Conservation (phyloP, 768 basidiomycete genomes). For the Trametes elegans region DNA sequence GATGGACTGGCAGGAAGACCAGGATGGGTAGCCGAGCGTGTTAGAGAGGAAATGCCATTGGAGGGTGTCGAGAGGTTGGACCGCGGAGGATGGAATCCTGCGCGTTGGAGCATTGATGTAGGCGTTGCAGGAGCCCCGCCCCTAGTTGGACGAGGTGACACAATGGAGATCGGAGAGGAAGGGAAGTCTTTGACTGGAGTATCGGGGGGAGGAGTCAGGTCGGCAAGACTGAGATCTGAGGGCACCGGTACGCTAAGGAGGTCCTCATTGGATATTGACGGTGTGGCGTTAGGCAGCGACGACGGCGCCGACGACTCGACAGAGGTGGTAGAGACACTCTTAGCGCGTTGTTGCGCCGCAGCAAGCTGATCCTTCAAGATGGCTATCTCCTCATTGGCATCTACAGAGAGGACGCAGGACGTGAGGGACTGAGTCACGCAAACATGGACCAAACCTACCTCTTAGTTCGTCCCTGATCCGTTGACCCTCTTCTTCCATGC, state of each 20-base stretch:
- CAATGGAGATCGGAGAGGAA: conserved; percentile 1
- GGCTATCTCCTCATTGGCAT: conserved; percentile 80
- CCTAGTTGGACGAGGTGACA: conserved; percentile 13
- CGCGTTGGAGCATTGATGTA: conserved; percentile 41
- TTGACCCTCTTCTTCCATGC: conserved; percentile 87
- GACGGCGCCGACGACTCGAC: conserved; percentile 29
- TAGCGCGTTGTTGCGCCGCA: conserved; percentile 33
- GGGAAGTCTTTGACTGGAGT: conserved; percentile 30
- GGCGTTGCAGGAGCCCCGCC: background rate
- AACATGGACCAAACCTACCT: conserved; percentile 48
- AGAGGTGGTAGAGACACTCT: conserved; percentile 20
- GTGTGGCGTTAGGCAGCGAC: conserved; percentile 28
- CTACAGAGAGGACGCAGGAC: conserved; percentile 38
- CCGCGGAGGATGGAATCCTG: conserved; percentile 42
- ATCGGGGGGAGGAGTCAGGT: conserved; percentile 48
- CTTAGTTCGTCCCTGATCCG: conserved; percentile 89
- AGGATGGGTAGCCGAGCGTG: conserved; percentile 59
- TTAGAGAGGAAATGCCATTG: conserved; percentile 44
- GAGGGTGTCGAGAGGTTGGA: conserved; percentile 40
- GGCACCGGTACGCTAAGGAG: conserved; percentile 59
- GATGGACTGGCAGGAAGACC: conserved; percentile 47
- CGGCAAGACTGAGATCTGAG: conserved; percentile 57
- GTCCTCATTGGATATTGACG: conserved; percentile 50
- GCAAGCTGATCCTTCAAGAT: conserved; percentile 77
- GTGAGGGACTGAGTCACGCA: background rate